Percentiles rank a stretch among this genome's conserved stretches.
Conservation (phyloP, 139 green algal genomes). For the Zygnema cylindricum region DNA sequence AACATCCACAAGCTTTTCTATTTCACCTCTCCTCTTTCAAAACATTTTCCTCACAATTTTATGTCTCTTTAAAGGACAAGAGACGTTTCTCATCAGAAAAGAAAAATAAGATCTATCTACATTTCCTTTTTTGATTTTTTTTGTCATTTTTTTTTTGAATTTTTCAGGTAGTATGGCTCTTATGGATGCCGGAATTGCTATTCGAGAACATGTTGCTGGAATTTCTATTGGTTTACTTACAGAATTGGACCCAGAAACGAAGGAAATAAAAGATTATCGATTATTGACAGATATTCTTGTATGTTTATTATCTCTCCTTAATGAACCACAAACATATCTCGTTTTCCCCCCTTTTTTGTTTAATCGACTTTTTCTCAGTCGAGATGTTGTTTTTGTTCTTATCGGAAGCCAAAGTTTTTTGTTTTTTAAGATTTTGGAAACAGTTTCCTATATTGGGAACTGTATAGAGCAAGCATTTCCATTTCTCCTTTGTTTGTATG, state of each 20-base stretch:
- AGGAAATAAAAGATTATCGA: conserved; percentile 61
- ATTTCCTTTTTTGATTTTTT: too few species aligned
- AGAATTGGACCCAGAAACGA: conserved; percentile 65
- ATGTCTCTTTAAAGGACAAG: too few species aligned
- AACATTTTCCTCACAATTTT: too few species aligned
- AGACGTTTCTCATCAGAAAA: too few species aligned
- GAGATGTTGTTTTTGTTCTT: background rate
- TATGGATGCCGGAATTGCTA: conserved; percentile 91
- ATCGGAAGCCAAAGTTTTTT: background rate
- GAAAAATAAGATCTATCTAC: conserved; percentile 1
- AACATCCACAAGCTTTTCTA: too few species aligned
- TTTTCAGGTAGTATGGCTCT: conserved; percentile 81
- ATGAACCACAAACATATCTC: background rate
- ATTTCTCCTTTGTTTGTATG: too few species aligned
- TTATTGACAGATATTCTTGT: conserved; percentile 92
- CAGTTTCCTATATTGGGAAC: too few species aligned
- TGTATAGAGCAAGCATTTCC: too few species aligned
- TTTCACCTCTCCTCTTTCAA: too few species aligned
- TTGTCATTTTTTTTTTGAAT: background rate
- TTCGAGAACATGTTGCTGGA: conserved; percentile 84
- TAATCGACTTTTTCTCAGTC: background rate
- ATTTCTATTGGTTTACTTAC: conserved; percentile 97
- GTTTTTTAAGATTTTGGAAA: background rate
- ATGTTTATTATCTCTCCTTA: background rate
- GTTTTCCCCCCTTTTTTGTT: background rate